A percentile compares a stretch with the other conserved stretches of the same genome.
phyloP scores from a whole-genome alignment of 108 stramenopile species.

The Pseudonitzschia delicatissima region DNA sequence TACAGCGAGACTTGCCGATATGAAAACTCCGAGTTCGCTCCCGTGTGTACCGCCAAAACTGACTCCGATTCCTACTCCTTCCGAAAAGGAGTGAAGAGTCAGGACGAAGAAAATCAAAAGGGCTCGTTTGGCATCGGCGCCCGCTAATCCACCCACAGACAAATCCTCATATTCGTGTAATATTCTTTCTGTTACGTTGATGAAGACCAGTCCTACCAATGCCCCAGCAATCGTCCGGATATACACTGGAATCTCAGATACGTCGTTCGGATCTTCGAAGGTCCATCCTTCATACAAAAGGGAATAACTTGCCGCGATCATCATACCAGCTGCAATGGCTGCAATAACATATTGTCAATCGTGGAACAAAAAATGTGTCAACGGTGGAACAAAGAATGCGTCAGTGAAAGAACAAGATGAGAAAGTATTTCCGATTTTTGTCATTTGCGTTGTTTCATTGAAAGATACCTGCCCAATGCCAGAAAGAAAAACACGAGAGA shows the following conservation, averaged over 20 bases:
- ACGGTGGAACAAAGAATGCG: too few relatives aligned
- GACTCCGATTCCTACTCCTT: constrained; percentile 97
- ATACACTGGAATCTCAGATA: constrained; percentile 38
- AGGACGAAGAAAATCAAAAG: constrained; percentile 96
- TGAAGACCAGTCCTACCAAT: constrained; percentile 74
- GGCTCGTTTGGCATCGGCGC: constrained; percentile 86
- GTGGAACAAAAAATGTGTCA: too few relatives aligned
- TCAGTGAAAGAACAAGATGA: too few relatives aligned
- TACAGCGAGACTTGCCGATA: constrained; percentile 93
- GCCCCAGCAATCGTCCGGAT: constrained; percentile 68
- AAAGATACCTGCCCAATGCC: neutral
- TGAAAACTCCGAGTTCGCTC: constrained; percentile 89
- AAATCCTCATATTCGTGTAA: constrained; percentile 90
- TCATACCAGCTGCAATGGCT: constrained; percentile 98
- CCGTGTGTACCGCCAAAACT: constrained; percentile 88
- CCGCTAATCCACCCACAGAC: constrained; percentile 79
- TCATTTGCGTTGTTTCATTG: neutral
- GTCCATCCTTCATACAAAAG: constrained; percentile 83
- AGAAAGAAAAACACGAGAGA: neutral
- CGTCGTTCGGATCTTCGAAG: constrained; percentile 68
- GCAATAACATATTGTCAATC: constrained; percentile 10
- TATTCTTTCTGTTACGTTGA: constrained; percentile 74
- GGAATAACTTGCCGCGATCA: constrained; percentile 91
- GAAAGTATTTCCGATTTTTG: too few relatives aligned
- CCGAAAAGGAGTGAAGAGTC: constrained; percentile 97